Evolutionary conservation across 2,329 filamentous ascomycete genomes (phyloP), one percentile per base, ranked within the genome.

Genomic region (Madurella fahalii): DNA sequence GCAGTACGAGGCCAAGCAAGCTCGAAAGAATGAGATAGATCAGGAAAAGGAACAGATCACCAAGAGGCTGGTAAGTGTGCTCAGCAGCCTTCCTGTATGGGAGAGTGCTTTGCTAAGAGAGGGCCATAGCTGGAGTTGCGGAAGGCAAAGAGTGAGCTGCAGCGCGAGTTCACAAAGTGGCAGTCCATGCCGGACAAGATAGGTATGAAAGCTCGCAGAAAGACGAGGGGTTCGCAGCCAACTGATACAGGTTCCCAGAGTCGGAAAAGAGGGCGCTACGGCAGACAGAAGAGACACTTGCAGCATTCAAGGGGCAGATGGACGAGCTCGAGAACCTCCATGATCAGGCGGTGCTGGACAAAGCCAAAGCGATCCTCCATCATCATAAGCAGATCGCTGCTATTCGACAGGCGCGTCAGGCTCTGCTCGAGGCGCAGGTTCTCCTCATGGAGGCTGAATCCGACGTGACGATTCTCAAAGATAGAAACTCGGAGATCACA

Each of bases 361-460:
- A 84, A 65, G 81, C 79, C 9, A 74, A 79, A 56, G 71, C 78
- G 5, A 73, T 77, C 30, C 67, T 86, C 34, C 65, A 69, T 40
- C 78, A 80, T 61, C 74, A 85, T 68, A 78, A 81, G 60, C 74
- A 81, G 4, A 79, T 95, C 8, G 77, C 79, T n/a, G 66, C 71
- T 17, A 79, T 95, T 43, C 81, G 82, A 13, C 70, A 75, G 47
- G 77, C 83, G 5, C 83, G 88, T 50, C 77, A 85, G 44, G 79
- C 80, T 13, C 72, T 90, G 11, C 70, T 92, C 15, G 84, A 92
- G 63, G 83, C 82, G 2, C 81, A 89, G 61, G 77, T 96, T 43
- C 78, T 84, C 57, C 73, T 81, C 0, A 80, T 95, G 31, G 94
- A 99, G 74, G 92, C 90, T 1, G 70, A 77, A n/a, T 96, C 91